Percentiles rank a stretch among this genome's conserved stretches.
Conservation (phyloP, 768 basidiomycete genomes). For the Collybia sp. region DNA sequence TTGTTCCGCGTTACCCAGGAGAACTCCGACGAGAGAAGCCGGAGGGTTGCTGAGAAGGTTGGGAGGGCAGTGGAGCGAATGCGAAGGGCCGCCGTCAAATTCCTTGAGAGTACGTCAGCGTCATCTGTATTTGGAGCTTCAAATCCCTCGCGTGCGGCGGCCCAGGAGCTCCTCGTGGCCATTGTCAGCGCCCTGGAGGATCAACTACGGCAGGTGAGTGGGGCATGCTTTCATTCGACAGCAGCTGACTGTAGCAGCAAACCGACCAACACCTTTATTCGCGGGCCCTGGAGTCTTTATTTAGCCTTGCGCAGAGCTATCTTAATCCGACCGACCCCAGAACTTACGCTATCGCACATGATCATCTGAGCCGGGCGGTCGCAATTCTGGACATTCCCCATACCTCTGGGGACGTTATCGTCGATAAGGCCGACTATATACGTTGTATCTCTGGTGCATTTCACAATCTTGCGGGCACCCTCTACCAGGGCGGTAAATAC, state of each 20-base stretch:
- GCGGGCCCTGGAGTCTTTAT: slow-evolving; percentile 48
- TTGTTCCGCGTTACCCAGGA: no score
- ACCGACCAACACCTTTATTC: slow-evolving; percentile 30
- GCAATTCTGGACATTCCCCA: slow-evolving; percentile 23
- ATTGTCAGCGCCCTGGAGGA: slow-evolving; percentile 24
- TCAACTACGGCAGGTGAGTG: slow-evolving; percentile 21
- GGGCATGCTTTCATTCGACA: slow-evolving; percentile 10
- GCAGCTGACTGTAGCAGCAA: slow-evolving; percentile 13
- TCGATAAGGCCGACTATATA: slow-evolving; percentile 46
- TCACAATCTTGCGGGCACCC: slow-evolving; percentile 61
- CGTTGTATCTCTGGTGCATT: slow-evolving; percentile 72
- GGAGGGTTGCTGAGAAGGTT: slow-evolving; percentile 44
- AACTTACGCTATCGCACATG: slow-evolving; percentile 42
- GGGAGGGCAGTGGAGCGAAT: slow-evolving; percentile 58
- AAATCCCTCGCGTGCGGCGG: background rate
- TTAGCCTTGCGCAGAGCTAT: slow-evolving; percentile 44
- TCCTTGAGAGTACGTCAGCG: slow-evolving; percentile 30
- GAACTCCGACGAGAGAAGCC: slow-evolving; percentile 22
- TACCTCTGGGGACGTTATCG: slow-evolving; percentile 1
- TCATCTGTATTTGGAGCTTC: no score
- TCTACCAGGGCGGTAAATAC: slow-evolving; percentile 62
- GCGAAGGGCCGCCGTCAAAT: slow-evolving; percentile 43
- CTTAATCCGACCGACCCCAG: slow-evolving; percentile 35
- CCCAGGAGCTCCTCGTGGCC: slow-evolving; percentile 28
- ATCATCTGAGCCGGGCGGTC: slow-evolving; percentile 40